Evolutionary conservation across 176 grass and related monocot species (phyloP).

Genomic region (Pharus latifolius): DNA sequence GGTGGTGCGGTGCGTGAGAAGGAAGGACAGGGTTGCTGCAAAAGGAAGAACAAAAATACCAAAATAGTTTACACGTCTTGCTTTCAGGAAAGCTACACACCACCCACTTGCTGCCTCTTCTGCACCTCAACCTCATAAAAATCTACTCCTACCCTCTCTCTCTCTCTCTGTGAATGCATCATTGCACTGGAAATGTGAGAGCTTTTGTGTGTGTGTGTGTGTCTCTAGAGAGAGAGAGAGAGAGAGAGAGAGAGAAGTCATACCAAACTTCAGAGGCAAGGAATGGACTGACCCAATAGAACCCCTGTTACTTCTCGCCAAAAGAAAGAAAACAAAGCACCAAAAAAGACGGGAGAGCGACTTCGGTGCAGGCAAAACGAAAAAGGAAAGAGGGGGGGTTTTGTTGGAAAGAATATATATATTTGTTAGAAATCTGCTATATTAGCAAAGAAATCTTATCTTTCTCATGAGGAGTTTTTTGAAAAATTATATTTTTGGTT

Average conservation of each 20-base stretch:
- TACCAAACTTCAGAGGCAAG: slow-evolving; percentile 32
- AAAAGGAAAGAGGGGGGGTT: neutral
- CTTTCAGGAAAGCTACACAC: slow-evolving; percentile 47
- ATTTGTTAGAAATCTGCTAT: no score
- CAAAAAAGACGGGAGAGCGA: slow-evolving; percentile 19
- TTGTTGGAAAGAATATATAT: no score
- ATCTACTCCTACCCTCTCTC: neutral
- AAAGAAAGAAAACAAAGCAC: no score
- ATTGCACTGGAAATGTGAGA: neutral
- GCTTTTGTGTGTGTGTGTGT: no score
- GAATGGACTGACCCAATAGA: no score
- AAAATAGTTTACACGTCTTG: slow-evolving; percentile 34
- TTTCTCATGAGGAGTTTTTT: no score
- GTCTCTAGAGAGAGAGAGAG: neutral
- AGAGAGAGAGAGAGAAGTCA: neutral
- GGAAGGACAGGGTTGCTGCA: neutral
- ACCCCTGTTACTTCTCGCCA: no score
- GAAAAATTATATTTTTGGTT: no score
- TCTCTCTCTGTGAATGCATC: neutral
- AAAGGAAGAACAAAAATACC: neutral
- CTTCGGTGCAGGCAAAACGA: neutral
- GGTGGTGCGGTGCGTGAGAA: neutral
- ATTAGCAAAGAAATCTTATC: no score
- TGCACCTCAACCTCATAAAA: neutral
- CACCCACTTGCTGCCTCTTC: neutral